Conservation (phyloP, 306 rosid genomes). For the Glycine latifolia region DNA sequence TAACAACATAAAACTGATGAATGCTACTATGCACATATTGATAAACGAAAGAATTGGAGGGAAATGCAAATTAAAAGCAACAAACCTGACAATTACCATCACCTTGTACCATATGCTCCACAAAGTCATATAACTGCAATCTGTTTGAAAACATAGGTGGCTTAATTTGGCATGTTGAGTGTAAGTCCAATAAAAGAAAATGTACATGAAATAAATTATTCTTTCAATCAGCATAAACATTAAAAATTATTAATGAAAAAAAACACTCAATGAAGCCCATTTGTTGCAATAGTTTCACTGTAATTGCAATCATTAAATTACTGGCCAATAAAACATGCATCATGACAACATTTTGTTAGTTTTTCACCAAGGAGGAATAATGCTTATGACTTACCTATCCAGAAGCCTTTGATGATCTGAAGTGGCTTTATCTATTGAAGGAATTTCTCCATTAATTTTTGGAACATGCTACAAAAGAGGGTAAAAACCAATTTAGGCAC, state of each 20-base stretch:
- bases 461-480: constrained; percentile 79
- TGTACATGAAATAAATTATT: constrained; percentile 34
- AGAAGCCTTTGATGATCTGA: constrained; percentile 93
- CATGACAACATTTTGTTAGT: constrained; percentile 24
- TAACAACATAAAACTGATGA: constrained; percentile 8
- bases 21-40: constrained; percentile 9
- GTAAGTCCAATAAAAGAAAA: constrained; percentile 32
- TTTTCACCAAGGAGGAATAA: constrained; percentile 22
- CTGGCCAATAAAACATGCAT: constrained; percentile 10
- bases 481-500: background rate
- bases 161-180: constrained; percentile 42
- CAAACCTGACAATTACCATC: constrained; percentile 97
- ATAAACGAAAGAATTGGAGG: constrained; percentile 21
- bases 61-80: constrained; percentile 30
- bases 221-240: constrained; percentile 25
- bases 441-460: constrained; percentile 90
- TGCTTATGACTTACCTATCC: constrained; percentile 65
- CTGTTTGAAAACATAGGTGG: constrained; percentile 47
- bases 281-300: constrained; percentile 4
- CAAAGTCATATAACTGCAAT: constrained; percentile 73
- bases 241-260: constrained; percentile 6
- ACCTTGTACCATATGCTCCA: constrained; percentile 75
- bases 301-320: background rate
- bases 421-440: constrained; percentile 86
- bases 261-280: constrained; percentile 16